Evolutionary conservation across 2,329 filamentous ascomycete genomes (phyloP), one percentile per base, ranked within the genome.

Genomic region (Fusarium caatingaense): DNA sequence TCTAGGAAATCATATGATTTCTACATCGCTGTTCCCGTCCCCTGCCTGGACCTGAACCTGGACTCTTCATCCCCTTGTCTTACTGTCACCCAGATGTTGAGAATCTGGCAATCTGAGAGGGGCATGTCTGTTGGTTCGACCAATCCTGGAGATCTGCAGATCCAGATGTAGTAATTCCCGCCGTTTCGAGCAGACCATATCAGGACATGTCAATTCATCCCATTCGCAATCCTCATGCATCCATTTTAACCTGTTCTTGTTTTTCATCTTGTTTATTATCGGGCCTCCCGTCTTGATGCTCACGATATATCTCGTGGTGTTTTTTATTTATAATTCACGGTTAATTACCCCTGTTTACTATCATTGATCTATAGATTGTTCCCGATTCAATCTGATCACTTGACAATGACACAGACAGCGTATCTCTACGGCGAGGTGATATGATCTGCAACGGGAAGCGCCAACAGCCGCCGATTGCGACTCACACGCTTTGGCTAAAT

Each of bases 111-210:
- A 65, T 63, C 58, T 68, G 32, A 18, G 55, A 64, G 60, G 56
- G 55, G 55, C 13, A 18, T 32, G 45, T n/a, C 23, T 20, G 28
- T 48, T 46, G 46, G 54, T 60, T 41, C 23, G 48, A 56, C 71
- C 71, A 72, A 70, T 73, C 60, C 66, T 59, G 58, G 58, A 68
- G 60, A 70, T 48, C 71, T 68, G 58, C 62, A 63, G 47, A 45
- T 34, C 55, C 59, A 67, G 53, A 73, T 58, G 41, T 49, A 68
- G 67, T 61, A 68, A 68, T 50, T 55, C 53, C 18, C 40, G 25
- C 59, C 53, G 37, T 32, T 62, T 50, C 16, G 34, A 40, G 56
- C 46, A 45, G 59, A 49, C 40, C 41, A 60, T 56, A 15, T 60
- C 58, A 62, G 28, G 58, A 53, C 57, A 59, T 58, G 25, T 37